A percentile compares a stretch with the other conserved stretches of the same genome.
These are phyloP conservation scores for Aspergillus saccharolyticus DNA, from an alignment of 495 filamentous ascomycete genomes.

Conservation along the genomic window DNA sequence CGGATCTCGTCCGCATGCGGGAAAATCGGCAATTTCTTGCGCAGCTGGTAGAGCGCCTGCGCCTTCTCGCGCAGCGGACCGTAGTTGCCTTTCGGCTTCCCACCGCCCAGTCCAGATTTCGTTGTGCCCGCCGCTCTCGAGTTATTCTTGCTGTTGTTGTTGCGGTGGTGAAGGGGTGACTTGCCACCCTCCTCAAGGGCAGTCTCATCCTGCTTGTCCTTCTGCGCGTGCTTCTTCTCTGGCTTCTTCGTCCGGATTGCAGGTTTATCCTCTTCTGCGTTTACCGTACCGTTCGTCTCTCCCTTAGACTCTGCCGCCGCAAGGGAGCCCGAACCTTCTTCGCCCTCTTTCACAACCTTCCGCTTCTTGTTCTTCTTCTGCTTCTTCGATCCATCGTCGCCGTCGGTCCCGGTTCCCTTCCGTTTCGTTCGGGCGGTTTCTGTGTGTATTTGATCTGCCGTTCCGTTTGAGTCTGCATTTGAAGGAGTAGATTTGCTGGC, in stretches of 20 bases:
- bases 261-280: too few species aligned
- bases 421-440: slow-evolving; percentile 16
- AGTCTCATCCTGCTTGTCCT: too few species aligned
- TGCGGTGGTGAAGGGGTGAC: background rate
- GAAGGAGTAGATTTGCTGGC: background rate
- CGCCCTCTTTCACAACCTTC: slow-evolving; percentile 31
- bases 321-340: background rate
- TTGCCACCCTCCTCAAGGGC: background rate
- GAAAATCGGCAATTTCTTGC: slow-evolving; percentile 78
- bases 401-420: slow-evolving; percentile 2
- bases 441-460: background rate
- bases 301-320: too few species aligned
- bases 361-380: slow-evolving; percentile 40
- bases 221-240: too few species aligned
- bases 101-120: background rate
- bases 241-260: too few species aligned
- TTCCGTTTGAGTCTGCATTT: background rate
- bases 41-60: slow-evolving; percentile 43
- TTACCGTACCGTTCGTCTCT: too few species aligned
- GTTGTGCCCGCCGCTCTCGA: background rate
- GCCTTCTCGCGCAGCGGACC: slow-evolving; percentile 42
- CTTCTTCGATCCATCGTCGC: background rate
- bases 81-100: slow-evolving; percentile 20
- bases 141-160: slow-evolving; percentile 11
- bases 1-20: slow-evolving; percentile 64